Evolutionary conservation across 1,139 yeast species (phyloP), one percentile per base, ranked within the genome.

Genomic region (Petasospora rhodanensis): DNA sequence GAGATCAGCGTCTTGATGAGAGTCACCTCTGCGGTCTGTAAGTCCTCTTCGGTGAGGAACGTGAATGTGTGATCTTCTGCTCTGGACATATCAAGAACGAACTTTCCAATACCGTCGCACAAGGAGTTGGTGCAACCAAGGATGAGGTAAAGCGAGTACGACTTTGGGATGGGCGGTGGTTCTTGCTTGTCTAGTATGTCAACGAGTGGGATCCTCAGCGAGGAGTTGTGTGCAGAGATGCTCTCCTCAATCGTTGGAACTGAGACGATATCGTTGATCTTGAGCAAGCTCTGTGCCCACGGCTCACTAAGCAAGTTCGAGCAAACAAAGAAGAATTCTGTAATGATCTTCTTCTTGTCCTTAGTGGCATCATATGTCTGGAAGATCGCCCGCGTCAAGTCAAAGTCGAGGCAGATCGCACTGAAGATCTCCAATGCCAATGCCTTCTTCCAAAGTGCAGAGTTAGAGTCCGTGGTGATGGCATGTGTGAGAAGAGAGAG

Each of bases 151-250:
- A 76, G 59, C 2, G 78, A 58, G 51, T 89, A 87, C 0, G 81
- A 70, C 3, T 64, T 63, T 2, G 93, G 85, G 4, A 77, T 64
- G 2, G 59, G 51, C 0, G 84, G 78, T 0, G 95, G 79, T 22
- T 82, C 93, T 1, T 64, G 48, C 48, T 86, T 87, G 49, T 89
- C 97, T 20, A 89, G 63, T 38, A 79, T 72, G 39, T 87, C 96
- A 28, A 87, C 64, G 37, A 78, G 70, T 6, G 79, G 65, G 0
- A 77, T 64, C 44, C 78, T 74, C 34, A 75, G 61, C 1, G 65
- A 51, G 0, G 75, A 65, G 5, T 47, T 53, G 12, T 46, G 44
- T 2, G 51, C 39, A 7, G 59, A 49, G 7, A 56, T 37, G 1
- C 61, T 49, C 21, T 44, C 35, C 13, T 58, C 62, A 20, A 48